phyloP scores from a whole-genome alignment of 805 yeast species.

The Lipomyces yamadae region DNA sequence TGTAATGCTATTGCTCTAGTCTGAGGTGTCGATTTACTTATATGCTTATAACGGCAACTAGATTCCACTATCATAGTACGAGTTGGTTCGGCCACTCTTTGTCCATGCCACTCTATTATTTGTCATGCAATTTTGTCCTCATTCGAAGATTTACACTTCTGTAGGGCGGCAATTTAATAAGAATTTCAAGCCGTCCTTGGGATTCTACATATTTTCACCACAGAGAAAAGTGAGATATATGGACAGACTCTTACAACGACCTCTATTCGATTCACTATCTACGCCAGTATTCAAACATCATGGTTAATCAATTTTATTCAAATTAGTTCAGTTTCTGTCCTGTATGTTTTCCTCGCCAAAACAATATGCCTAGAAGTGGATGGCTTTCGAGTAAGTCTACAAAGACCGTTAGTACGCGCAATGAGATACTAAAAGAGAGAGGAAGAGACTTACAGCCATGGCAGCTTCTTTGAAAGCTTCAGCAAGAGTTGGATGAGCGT shows the following conservation, averaged over 20 bases:
- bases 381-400: slow-evolving; percentile 76
- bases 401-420: background rate
- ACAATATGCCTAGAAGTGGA: slow-evolving; percentile 60
- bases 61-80: background rate
- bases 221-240: background rate
- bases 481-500: slow-evolving; percentile 97
- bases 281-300: slow-evolving; percentile 4
- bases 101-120: too few relatives aligned
- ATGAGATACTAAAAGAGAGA: background rate
- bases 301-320: background rate
- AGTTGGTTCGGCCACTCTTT: too few relatives aligned
- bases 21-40: background rate
- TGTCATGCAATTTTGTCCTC: too few relatives aligned
- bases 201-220: too few relatives aligned
- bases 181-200: too few relatives aligned
- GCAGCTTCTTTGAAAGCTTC: slow-evolving; percentile 99
- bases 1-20: background rate
- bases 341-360: background rate
- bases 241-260: background rate
- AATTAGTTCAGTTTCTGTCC: background rate
- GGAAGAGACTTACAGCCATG: slow-evolving; percentile 56
- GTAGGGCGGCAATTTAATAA: too few relatives aligned
- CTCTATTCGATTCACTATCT: background rate
- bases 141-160: background rate
- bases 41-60: background rate